These are phyloP conservation scores for Fraxinus sp. DNA, from an alignment of 305 asterid species.

Conservation along the genomic window DNA sequence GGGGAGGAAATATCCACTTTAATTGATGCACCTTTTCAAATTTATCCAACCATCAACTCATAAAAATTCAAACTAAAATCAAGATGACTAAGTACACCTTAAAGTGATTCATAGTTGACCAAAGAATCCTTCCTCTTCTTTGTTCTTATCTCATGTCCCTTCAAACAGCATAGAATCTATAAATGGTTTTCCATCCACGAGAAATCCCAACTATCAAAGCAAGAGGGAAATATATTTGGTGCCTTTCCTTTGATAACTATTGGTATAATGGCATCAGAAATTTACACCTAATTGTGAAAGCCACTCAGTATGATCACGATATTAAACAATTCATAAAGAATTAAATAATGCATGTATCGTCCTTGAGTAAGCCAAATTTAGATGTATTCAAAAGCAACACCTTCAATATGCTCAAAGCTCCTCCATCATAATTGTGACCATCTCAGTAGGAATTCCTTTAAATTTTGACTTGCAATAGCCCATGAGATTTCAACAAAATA, in stretches of 20 bases:
- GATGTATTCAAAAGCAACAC: not conserved
- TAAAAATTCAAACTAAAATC: not conserved
- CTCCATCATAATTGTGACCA: not conserved
- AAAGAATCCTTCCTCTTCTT: not conserved
- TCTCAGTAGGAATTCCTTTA: not conserved
- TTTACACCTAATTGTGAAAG: not conserved
- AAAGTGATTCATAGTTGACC: not conserved
- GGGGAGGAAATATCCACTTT: not conserved
- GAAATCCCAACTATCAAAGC: not conserved
- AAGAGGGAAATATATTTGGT: not conserved
- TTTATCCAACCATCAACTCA: not conserved
- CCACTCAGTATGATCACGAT: not conserved
- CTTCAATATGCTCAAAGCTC: not conserved
- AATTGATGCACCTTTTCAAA: not conserved
- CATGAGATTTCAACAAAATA: not conserved
- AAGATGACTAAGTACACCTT: not conserved
- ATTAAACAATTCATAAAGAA: not conserved
- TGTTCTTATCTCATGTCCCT: not conserved
- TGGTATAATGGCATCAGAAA: not conserved
- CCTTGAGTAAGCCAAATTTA: not conserved
- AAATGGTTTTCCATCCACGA: not conserved
- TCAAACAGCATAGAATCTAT: not conserved
- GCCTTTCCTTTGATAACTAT: not conserved
- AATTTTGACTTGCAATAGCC: not conserved
- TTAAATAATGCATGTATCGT: not conserved